These are phyloP conservation scores for Sphenostylis stenocarpa DNA, from an alignment of 306 rosid species.

Conservation along the genomic window DNA sequence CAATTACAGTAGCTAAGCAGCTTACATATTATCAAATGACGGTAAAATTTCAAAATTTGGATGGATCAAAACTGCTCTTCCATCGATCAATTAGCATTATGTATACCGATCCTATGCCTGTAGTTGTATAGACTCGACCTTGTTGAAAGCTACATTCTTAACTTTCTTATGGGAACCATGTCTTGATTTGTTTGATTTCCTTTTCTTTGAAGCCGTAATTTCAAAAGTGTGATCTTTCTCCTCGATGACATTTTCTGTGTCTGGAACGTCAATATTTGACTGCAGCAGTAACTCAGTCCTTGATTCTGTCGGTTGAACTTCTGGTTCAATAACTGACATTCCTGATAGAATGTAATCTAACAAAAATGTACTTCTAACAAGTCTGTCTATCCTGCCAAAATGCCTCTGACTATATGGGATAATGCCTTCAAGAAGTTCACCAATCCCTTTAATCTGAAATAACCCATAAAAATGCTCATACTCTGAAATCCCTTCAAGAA, in stretches of 20 bases:
- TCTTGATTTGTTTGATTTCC: conserved; percentile 65
- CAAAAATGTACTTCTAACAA: conserved; percentile 76
- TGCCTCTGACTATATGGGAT: conserved; percentile 89
- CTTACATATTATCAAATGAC: conserved; percentile 15
- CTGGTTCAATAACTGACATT: conserved; percentile 93
- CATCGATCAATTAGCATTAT: conserved; percentile 8
- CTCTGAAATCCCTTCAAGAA: too few relatives aligned
- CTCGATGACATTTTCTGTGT: conserved; percentile 34
- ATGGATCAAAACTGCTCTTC: conserved; percentile 16
- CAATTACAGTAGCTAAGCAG: conserved; percentile 20
- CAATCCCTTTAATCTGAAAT: conserved; percentile 82
- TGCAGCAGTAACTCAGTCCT: conserved; percentile 31
- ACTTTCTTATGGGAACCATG: conserved; percentile 58
- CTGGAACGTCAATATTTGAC: conserved; percentile 31
- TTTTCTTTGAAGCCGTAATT: conserved; percentile 54
- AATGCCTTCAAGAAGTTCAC: conserved; percentile 78
- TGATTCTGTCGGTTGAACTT: conserved; percentile 39
- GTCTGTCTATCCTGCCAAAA: conserved; percentile 81
- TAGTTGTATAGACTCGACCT: conserved; percentile 46
- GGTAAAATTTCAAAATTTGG: conserved; percentile 14
- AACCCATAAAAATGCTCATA: not conserved
- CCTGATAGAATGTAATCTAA: conserved; percentile 69
- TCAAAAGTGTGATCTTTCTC: conserved; percentile 38
- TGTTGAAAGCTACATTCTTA: conserved; percentile 56
- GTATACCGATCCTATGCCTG: conserved; percentile 34